Conservation (phyloP, 192 early-diverging fungal species). For the Coemansia sp. region DNA sequence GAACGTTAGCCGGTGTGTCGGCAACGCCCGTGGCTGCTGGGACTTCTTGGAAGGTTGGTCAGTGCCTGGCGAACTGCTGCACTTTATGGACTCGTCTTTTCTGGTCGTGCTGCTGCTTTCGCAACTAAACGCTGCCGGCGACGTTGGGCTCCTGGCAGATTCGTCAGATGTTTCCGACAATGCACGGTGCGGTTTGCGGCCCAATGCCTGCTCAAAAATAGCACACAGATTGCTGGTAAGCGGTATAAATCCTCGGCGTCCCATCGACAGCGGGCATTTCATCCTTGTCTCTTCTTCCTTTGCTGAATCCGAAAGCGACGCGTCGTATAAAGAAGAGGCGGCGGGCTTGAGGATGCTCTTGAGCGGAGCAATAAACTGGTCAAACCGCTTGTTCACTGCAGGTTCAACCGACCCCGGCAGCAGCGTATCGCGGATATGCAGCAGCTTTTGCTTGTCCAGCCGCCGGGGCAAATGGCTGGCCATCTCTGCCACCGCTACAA, state of each 20-base stretch:
- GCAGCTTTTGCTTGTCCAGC: conserved; percentile 14
- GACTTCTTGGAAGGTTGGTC: too few species aligned
- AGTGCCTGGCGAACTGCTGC: too few species aligned
- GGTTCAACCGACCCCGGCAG: conserved; percentile 33
- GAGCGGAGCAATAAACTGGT: conserved; percentile 19
- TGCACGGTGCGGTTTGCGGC: not conserved
- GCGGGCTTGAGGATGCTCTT: conserved; percentile 3
- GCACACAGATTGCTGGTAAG: conserved; percentile 37
- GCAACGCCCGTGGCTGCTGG: not conserved
- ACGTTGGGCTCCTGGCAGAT: not conserved
- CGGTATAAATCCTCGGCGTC: conserved; percentile 14
- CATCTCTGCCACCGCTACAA: conserved; percentile 34
- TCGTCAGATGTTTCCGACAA: not conserved
- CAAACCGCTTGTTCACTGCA: conserved; percentile 24
- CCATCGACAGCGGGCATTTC: not conserved
- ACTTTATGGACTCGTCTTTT: too few species aligned
- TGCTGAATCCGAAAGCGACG: too few species aligned
- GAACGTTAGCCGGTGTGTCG: conserved; percentile 28
- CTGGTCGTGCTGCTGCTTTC: too few species aligned
- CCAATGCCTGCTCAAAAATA: conserved; percentile 24
- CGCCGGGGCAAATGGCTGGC: conserved; percentile 32
- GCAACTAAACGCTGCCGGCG: not conserved
- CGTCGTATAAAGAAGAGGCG: too few species aligned
- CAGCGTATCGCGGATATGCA: conserved; percentile 19
- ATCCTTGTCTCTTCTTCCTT: not conserved